Conservation (phyloP, 495 filamentous ascomycete species). For the Aspergillus nanangensis region DNA sequence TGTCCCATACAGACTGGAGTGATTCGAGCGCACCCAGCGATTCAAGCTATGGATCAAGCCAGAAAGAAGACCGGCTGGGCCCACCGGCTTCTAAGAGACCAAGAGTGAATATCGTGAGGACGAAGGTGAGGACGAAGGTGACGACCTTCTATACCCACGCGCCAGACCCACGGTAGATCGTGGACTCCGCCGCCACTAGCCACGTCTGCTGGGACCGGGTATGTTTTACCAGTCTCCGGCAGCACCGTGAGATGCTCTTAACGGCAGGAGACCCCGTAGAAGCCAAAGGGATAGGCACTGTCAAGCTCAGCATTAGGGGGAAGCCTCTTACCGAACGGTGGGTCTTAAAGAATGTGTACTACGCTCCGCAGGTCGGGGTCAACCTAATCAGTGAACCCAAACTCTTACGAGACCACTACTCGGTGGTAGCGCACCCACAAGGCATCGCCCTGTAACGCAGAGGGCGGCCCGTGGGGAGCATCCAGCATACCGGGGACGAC, state of each 20-base stretch:
- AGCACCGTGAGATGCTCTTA: slow-evolving; percentile 8
- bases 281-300: slow-evolving; percentile 12
- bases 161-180: slow-evolving; percentile 10
- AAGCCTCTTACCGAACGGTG: slow-evolving; percentile 6
- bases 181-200: slow-evolving; percentile 14
- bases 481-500: slow-evolving; percentile 7
- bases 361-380: background rate
- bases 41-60: slow-evolving; percentile 8
- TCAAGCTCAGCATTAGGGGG: slow-evolving; percentile 9
- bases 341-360: slow-evolving; percentile 5
- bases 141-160: slow-evolving; percentile 13
- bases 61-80: slow-evolving; percentile 13
- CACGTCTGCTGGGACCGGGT: slow-evolving; percentile 11
- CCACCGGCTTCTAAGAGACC: slow-evolving; percentile 1
- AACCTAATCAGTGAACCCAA: slow-evolving; percentile 11
- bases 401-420: background rate
- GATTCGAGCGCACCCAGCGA: slow-evolving; percentile 7
- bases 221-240: slow-evolving; percentile 10
- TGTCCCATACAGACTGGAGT: slow-evolving; percentile 4
- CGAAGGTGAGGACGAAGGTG: background rate
- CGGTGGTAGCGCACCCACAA: slow-evolving; percentile 7
- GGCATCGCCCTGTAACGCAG: slow-evolving; percentile 8
- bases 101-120: background rate
- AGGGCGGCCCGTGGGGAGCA: slow-evolving; percentile 7
- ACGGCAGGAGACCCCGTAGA: slow-evolving; percentile 8